Percentiles rank a stretch among this genome's conserved stretches.
phyloP scores from a whole-genome alignment of 108 stramenopile species.

The Nannochloropsis gaditana region DNA sequence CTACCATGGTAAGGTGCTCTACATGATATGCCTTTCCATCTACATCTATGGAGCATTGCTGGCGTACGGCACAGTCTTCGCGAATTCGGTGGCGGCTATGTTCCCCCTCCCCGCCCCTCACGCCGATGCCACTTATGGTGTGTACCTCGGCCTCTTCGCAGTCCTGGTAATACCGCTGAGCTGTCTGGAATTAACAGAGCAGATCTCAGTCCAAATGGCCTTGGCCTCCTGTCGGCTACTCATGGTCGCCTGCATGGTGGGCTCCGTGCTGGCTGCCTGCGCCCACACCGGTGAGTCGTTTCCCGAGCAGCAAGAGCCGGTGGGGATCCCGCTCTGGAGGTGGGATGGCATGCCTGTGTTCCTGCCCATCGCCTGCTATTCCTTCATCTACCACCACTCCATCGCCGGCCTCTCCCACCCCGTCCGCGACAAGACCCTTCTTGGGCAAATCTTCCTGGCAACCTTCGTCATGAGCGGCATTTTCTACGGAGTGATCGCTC shows the following conservation, averaged over 20 bases:
- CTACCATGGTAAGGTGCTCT: conserved; percentile 35
- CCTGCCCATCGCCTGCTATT: conserved; percentile 55
- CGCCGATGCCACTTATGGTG: conserved; percentile 8
- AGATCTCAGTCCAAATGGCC: conserved; percentile 52
- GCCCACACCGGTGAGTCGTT: background rate
- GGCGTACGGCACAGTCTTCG: conserved; percentile 58
- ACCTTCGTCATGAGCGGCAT: background rate
- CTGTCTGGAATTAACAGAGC: conserved; percentile 57
- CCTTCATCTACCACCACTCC: conserved; percentile 55
- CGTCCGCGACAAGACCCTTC: conserved; percentile 42
- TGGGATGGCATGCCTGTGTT: conserved; percentile 39
- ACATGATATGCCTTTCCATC: conserved; percentile 41
- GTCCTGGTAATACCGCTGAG: conserved; percentile 52
- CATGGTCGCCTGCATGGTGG: conserved; percentile 35
- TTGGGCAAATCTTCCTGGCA: conserved; percentile 40
- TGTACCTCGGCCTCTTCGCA: conserved; percentile 52
- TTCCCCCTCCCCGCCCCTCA: conserved; percentile 30
- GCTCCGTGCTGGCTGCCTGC: background rate
- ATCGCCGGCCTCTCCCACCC: conserved; percentile 54
- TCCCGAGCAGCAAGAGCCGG: background rate
- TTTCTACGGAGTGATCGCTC: conserved; percentile 3
- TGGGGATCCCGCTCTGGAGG: conserved; percentile 23
- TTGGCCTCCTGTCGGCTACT: conserved; percentile 49
- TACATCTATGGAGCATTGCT: conserved; percentile 53
- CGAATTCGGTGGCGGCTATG: conserved; percentile 43